Conservation (phyloP, 176 grass and related monocot genomes). For the Raddia guianensis region DNA sequence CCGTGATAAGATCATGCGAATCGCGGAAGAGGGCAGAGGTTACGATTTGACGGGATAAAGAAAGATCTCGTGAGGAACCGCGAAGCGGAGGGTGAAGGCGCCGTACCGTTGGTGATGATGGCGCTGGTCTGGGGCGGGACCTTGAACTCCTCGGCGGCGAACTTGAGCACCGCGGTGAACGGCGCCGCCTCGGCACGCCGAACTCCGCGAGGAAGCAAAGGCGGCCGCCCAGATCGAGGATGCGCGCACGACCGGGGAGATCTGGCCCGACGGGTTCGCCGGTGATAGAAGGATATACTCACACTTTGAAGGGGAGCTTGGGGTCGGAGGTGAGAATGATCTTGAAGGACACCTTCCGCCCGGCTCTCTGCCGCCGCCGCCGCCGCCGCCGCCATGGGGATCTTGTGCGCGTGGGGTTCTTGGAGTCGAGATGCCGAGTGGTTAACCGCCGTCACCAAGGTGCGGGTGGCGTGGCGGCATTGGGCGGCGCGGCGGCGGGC, state of each 20-base stretch:
- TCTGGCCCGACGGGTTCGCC: constrained; percentile 19
- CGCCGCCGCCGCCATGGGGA: constrained; percentile 38
- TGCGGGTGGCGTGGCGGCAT: too few species aligned
- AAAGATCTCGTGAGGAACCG: not conserved
- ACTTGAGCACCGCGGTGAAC: constrained; percentile 97
- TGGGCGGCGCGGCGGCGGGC: too few species aligned
- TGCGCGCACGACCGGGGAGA: constrained; percentile 8
- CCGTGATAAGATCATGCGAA: not conserved
- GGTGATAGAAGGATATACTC: not conserved
- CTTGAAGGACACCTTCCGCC: constrained; percentile 98
- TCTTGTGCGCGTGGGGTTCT: too few species aligned
- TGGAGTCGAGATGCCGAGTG: not conserved
- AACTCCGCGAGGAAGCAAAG: constrained; percentile 64
- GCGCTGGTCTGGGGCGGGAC: constrained; percentile 98
- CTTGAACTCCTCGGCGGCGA: constrained; percentile 97
- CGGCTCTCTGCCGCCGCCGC: not conserved
- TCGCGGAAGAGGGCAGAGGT: not conserved
- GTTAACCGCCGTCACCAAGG: not conserved
- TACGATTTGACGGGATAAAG: not conserved
- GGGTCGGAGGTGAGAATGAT: constrained; percentile 34
- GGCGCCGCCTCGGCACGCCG: constrained; percentile 97
- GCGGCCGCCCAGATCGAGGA: constrained; percentile 7
- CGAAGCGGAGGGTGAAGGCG: not conserved
- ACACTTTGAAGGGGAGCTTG: constrained; percentile 99
- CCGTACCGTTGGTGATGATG: constrained; percentile 94